These are phyloP conservation scores for Corylus heterophylla DNA, from an alignment of 306 rosid genomes.

Conservation along the genomic window DNA sequence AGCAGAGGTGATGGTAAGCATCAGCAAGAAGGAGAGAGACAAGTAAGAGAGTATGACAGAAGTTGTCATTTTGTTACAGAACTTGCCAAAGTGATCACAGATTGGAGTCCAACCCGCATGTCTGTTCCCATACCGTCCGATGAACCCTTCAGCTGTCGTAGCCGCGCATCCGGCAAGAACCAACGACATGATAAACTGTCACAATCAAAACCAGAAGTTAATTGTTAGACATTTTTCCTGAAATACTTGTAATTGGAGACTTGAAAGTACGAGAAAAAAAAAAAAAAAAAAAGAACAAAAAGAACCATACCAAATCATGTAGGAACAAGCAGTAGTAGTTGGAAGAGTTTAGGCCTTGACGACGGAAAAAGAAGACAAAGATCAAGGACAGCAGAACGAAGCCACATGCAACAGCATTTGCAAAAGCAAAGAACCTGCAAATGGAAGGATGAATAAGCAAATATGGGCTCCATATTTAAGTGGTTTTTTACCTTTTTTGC, in stretches of 20 bases:
- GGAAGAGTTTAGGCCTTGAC: slow-evolving; percentile 22
- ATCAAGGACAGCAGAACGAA: slow-evolving; percentile 31
- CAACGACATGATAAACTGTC: slow-evolving; percentile 40
- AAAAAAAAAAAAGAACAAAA: background rate
- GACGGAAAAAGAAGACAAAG: slow-evolving; percentile 25
- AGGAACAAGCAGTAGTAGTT: slow-evolving; percentile 44
- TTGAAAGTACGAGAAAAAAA: background rate
- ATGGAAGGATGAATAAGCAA: background rate
- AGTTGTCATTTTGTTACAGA: slow-evolving; percentile 31
- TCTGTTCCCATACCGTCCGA: slow-evolving; percentile 53
- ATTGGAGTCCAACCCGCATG: slow-evolving; percentile 56
- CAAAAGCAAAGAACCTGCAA: slow-evolving; percentile 50
- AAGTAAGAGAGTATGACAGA: slow-evolving; percentile 53
- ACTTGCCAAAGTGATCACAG: slow-evolving; percentile 41
- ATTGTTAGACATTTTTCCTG: background rate
- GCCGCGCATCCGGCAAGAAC: slow-evolving; percentile 48
- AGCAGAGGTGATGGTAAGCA: slow-evolving; percentile 42
- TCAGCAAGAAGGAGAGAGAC: slow-evolving; percentile 33
- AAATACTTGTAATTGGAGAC: background rate
- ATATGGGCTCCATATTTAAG: too few relatives aligned
- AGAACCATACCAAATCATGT: slow-evolving; percentile 52
- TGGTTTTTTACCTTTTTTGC: background rate
- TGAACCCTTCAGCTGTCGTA: slow-evolving; percentile 48
- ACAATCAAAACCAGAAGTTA: background rate
- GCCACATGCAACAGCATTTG: slow-evolving; percentile 49